Evolutionary conservation across 108 stramenopile species (phyloP), one percentile per base, ranked within the genome.

Genomic region (Cylindrotheca fusiformis): DNA sequence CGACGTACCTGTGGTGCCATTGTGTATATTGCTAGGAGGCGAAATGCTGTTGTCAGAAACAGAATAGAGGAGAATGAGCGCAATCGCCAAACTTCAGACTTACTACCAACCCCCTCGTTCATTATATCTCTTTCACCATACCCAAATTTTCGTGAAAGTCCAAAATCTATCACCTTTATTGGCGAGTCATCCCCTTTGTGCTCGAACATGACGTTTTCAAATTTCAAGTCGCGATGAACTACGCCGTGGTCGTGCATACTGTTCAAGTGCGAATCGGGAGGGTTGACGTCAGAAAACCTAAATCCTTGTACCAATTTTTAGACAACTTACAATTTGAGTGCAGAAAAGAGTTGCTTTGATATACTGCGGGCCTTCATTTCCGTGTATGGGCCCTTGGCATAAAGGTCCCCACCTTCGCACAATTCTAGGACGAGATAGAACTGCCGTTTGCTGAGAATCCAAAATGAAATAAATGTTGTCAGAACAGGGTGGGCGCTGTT

Each of bases 91-190:
- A n/a, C n/a, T n/a, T n/a, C n/a, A n/a, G n/a, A n/a, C n/a, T n/a
- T n/a, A n/a, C n/a, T n/a, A n/a, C n/a, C n/a, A n/a, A n/a, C n/a
- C n/a, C n/a, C n/a, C n/a, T n/a, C n/a, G n/a, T n/a, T n/a, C n/a
- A n/a, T n/a, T n/a, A n/a, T n/a, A n/a, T n/a, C n/a, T n/a, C n/a
- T 47, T 60, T 61, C 36, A 30, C 30, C 27, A 56, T 41, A 41
- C 20, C 55, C 12, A 52, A 69, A 83, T 54, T 77, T 75, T 36
- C 83, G 87, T 26, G 78, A 75, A 54, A 96, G 64, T 19, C 97
- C 95, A 76, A 96, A 97, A 62, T 97, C 97, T 59, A 97, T 92
- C 46, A 97, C 45, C 45, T 84, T 52, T 14, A 84, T 51, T 32
- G 71, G 73, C 0, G 79, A 60, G 26, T 79, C 53, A 31, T 74